Evolutionary conservation across 208 protist species (phyloP), one percentile per base, ranked within the genome.

Genomic region (Leishmania turanica): DNA sequence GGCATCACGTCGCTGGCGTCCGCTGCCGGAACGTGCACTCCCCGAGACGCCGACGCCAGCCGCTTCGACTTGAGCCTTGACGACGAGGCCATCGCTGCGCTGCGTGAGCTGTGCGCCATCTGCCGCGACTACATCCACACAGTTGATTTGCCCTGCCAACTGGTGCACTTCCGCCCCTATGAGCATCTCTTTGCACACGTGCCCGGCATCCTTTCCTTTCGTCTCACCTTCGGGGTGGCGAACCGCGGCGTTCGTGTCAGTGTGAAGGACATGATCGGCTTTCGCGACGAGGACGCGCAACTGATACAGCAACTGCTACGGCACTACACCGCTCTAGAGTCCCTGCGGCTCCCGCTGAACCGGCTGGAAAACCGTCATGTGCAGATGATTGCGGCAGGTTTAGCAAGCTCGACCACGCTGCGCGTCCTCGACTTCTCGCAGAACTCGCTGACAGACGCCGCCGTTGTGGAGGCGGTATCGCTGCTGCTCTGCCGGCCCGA

Each of bases 381-480:
- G 66, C 86, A 89, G 78, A 88, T 87, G 72, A 90, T 98, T 56
- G 74, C 89, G 53, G 86, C 93, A 9, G 92, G 93, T 0, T 77
- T 96, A 37, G 88, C 89, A 6, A 77, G 69, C 56, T 94, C 94
- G 78, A 92, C 80, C 17, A 89, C 87, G 17, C 85, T 98, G 68
- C 85, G 81, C 17, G 87, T 95, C 65, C 90, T 98, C 37, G 93
- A 98, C 80, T 82, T 98, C 47, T 97, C 93, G 40, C 90, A 86
- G 77, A 98, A 98, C 81, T 80, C 85, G 60, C 84, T 98, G 73
- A 89, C 89, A 51, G 96, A 97, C 77, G 84, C 83, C 7, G 92
- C 86, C 19, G 85, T 86, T n/a, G 83, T 79, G 34, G 62, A 90
- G 49, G 91, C 89, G 7, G 77, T 98, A 27, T 87, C 94, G 27